Percentiles rank a stretch among this genome's conserved stretches.
phyloP scores from a whole-genome alignment of 352 stramenopile genomes.

The Phytophthora constricta region DNA sequence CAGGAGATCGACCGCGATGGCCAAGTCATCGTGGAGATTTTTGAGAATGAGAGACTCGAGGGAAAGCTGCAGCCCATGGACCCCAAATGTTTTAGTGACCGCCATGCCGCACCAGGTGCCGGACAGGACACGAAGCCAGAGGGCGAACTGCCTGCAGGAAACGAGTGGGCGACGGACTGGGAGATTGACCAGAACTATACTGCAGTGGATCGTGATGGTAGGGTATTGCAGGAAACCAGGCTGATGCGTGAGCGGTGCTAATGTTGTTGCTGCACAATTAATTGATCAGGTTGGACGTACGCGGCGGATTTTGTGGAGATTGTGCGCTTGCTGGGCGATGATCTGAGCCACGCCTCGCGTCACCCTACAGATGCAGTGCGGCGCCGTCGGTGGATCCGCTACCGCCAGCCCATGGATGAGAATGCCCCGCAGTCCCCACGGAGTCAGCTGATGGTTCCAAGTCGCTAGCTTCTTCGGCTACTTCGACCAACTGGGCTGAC shows the following conservation, averaged over 20 bases:
- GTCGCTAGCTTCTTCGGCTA: constrained; percentile 46
- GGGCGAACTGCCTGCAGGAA: constrained; percentile 63
- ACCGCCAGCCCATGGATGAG: constrained; percentile 60
- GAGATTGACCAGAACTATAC: constrained; percentile 86
- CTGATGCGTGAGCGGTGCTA: neutral
- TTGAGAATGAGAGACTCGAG: constrained; percentile 86
- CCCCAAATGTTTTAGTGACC: constrained; percentile 78
- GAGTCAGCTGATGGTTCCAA: constrained; percentile 48
- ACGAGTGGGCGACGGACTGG: constrained; percentile 86
- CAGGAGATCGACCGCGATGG: constrained; percentile 74
- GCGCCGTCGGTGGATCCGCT: constrained; percentile 83
- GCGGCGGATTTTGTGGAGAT: constrained; percentile 83
- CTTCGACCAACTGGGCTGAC: constrained; percentile 62
- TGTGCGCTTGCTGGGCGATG: constrained; percentile 74
- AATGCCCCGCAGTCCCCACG: constrained; percentile 52
- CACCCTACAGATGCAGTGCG: constrained; percentile 82
- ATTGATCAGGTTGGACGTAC: constrained; percentile 79
- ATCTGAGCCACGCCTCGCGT: constrained; percentile 83
- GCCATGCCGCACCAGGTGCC: constrained; percentile 51
- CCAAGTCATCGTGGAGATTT: constrained; percentile 81
- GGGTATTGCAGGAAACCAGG: too few species aligned
- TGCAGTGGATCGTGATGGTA: constrained; percentile 73
- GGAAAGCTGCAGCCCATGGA: constrained; percentile 74
- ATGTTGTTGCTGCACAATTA: neutral
- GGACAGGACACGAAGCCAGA: constrained; percentile 77